Percentiles rank a stretch among this genome's conserved stretches.
phyloP scores from a whole-genome alignment of 1,139 yeast genomes.

The Sugiyamaella xylanicola region DNA sequence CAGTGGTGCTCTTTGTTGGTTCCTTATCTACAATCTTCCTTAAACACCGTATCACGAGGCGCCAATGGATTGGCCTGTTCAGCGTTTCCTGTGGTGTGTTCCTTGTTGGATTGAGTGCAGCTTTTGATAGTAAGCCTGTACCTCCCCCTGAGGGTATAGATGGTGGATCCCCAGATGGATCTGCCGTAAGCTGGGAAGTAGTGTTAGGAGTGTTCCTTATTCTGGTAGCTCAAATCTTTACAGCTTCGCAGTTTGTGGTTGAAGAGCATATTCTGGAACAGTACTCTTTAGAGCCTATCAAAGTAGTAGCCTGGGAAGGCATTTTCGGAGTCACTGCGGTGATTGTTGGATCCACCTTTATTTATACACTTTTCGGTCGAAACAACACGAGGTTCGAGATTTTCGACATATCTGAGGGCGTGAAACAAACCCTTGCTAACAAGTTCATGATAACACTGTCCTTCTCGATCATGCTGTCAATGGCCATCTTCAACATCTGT shows the following conservation, averaged over 20 bases:
- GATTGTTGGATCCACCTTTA: conserved; percentile 46
- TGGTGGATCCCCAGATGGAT: conserved; percentile 18
- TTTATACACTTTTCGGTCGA: conserved; percentile 51
- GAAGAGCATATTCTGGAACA: conserved; percentile 68
- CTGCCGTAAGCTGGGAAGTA: conserved; percentile 21
- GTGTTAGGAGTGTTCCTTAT: conserved; percentile 60
- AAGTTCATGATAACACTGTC: conserved; percentile 55
- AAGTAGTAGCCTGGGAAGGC: conserved; percentile 76
- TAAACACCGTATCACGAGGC: conserved; percentile 54
- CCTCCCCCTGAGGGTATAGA: conserved; percentile 2
- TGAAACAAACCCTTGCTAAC: conserved; percentile 51
- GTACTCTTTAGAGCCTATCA: conserved; percentile 60
- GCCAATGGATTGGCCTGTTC: conserved; percentile 69
- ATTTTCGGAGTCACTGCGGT: conserved; percentile 60
- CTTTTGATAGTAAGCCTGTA: conserved; percentile 32
- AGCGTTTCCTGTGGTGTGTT: conserved; percentile 68
- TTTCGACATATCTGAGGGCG: conserved; percentile 59
- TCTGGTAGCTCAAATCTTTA: conserved; percentile 62
- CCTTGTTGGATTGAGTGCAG: conserved; percentile 73
- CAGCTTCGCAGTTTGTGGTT: conserved; percentile 75
- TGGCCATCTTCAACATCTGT: conserved; percentile 71
- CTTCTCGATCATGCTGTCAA: conserved; percentile 66
- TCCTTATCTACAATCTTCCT: conserved; percentile 66
- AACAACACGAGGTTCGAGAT: conserved; percentile 49
- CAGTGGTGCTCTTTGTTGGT: conserved; percentile 77